Conservation (phyloP, 306 rosid genomes). For the Vigna mungo region DNA sequence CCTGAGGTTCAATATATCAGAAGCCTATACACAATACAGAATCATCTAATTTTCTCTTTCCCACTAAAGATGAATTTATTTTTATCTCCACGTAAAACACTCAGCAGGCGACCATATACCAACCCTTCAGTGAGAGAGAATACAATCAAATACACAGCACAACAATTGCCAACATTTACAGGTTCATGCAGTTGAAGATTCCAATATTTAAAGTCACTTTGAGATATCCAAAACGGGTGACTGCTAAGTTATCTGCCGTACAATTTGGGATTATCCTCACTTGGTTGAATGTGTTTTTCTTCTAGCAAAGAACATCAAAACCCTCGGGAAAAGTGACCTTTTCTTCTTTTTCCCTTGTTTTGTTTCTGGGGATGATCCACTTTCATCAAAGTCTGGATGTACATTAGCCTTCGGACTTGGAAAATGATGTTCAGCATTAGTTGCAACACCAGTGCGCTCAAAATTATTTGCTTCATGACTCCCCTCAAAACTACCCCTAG, state of each 20-base stretch:
- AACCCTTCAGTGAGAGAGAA: constrained; percentile 47
- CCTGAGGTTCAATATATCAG: constrained; percentile 46
- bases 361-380: constrained; percentile 63
- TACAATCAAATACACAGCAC: constrained; percentile 55
- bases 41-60: constrained; percentile 51
- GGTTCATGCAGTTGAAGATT: constrained; percentile 30
- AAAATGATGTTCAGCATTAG: constrained; percentile 41
- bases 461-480: constrained; percentile 54
- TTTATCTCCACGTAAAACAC: constrained; percentile 48
- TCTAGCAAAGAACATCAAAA: constrained; percentile 87
- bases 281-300: constrained; percentile 61
- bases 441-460: constrained; percentile 43
- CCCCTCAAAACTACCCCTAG: constrained; percentile 75
- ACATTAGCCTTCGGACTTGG: constrained; percentile 61
- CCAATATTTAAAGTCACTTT: constrained; percentile 55
- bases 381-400: constrained; percentile 44
- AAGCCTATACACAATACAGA: constrained; percentile 57
- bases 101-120: constrained; percentile 42
- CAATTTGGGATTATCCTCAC: constrained; percentile 52
- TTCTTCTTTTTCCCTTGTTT: constrained; percentile 77
- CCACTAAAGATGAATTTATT: constrained; percentile 45
- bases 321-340: constrained; percentile 78
- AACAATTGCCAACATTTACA: constrained; percentile 53
- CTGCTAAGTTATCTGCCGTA: constrained; percentile 46
- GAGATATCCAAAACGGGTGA: constrained; percentile 42